A percentile compares a stretch with the other conserved stretches of the same genome.
phyloP scores from a whole-genome alignment of 805 yeast species.

The Pichia gijzeniarum region DNA sequence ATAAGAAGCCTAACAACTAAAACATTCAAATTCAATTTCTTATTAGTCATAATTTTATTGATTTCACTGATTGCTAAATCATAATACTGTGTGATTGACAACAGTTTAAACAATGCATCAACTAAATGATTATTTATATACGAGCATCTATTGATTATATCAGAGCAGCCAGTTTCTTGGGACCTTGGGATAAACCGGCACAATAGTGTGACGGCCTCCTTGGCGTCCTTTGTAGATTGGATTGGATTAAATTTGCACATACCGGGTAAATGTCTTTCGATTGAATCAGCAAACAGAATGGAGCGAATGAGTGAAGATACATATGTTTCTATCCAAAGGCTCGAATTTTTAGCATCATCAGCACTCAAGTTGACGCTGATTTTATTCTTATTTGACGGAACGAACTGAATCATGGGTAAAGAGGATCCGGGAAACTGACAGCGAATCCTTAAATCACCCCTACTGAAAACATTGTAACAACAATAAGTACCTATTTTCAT shows the following conservation, averaged over 20 bases:
- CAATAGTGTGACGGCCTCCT: slow-evolving; percentile 33
- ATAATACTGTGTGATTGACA: slow-evolving; percentile 34
- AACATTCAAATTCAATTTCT: slow-evolving; percentile 23
- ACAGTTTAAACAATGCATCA: slow-evolving; percentile 40
- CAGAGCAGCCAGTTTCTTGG: slow-evolving; percentile 37
- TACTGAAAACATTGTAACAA: slow-evolving; percentile 66
- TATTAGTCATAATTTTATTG: slow-evolving; percentile 16
- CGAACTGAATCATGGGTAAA: slow-evolving; percentile 36
- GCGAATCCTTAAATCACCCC: slow-evolving; percentile 67
- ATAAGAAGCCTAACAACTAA: slow-evolving; percentile 39
- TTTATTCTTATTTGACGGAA: slow-evolving; percentile 39
- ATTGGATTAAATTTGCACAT: slow-evolving; percentile 43
- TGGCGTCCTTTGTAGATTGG: slow-evolving; percentile 31
- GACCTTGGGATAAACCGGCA: slow-evolving; percentile 44
- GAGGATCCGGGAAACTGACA: slow-evolving; percentile 47
- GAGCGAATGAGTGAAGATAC: slow-evolving; percentile 53
- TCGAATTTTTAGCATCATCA: slow-evolving; percentile 50
- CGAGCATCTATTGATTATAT: slow-evolving; percentile 29
- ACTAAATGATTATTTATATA: slow-evolving; percentile 45
- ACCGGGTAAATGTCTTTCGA: slow-evolving; percentile 53
- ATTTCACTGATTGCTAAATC: slow-evolving; percentile 36
- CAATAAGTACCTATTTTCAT: slow-evolving; percentile 48
- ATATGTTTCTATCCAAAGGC: slow-evolving; percentile 55
- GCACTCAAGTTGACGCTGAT: slow-evolving; percentile 12
- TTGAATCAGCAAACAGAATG: slow-evolving; percentile 45